Percentiles rank a stretch among this genome's conserved stretches.
phyloP scores from a whole-genome alignment of 1,284 basidiomycete genomes.

The Marasmius sp. region DNA sequence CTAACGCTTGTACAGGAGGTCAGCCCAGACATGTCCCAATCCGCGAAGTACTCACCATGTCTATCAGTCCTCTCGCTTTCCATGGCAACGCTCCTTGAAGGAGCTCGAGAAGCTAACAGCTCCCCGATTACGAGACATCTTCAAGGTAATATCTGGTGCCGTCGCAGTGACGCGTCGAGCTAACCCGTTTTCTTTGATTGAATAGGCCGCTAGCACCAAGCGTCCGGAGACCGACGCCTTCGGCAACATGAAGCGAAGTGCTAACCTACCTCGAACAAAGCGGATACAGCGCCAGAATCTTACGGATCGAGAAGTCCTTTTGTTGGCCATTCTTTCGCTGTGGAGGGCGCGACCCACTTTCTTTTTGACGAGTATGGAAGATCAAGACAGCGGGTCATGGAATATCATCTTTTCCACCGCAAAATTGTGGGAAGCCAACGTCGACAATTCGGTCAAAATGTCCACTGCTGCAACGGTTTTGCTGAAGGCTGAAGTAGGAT shows the following conservation, averaged over 20 bases:
- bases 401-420: constrained; percentile 35
- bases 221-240: constrained; percentile 58
- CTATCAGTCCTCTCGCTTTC: constrained; percentile 53
- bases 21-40: constrained; percentile 21
- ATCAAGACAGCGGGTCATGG: constrained; percentile 43
- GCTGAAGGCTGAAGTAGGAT: constrained; percentile 44
- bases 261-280: constrained; percentile 58
- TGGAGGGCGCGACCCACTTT: constrained; percentile 62
- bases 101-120: constrained; percentile 45
- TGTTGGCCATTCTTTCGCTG: constrained; percentile 63
- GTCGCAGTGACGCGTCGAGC: constrained; percentile 2
- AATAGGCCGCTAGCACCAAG: constrained; percentile 45
- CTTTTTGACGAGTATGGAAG: constrained; percentile 37
- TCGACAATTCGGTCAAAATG: constrained; percentile 65
- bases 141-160: constrained; percentile 42
- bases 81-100: constrained; percentile 56
- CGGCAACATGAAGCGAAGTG: constrained; percentile 54
- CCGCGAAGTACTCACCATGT: neutral
- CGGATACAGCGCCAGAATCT: constrained; percentile 51
- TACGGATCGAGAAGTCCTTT: constrained; percentile 62
- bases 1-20: constrained; percentile 49
- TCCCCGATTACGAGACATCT: constrained; percentile 52
- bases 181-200: constrained; percentile 9
- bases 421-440: constrained; percentile 59
- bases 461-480: constrained; percentile 51